Evolutionary conservation across 2,329 filamentous ascomycete species (phyloP).

Genomic region (Coccinonectria pachysandricola): DNA sequence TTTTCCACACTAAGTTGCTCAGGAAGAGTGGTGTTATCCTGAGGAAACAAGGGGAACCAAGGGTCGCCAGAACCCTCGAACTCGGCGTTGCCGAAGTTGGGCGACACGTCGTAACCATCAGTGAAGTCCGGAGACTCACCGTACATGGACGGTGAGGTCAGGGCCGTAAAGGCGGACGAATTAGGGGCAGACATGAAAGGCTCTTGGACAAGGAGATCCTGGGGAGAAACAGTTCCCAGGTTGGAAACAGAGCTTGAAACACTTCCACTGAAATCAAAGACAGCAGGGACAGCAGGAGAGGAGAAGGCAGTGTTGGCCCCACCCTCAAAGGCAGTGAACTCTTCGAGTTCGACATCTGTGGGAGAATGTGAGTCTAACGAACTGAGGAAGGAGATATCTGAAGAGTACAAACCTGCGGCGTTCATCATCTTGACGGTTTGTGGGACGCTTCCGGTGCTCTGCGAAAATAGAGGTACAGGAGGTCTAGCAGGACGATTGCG

Average conservation of each 20-base stretch:
- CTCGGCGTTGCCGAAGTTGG: slow-evolving; percentile 56
- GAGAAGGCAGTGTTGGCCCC: slow-evolving; percentile 41
- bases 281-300: slow-evolving; percentile 39
- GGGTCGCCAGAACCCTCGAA: slow-evolving; percentile 40
- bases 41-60: slow-evolving; percentile 69
- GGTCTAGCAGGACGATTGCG: slow-evolving; percentile 42
- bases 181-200: slow-evolving; percentile 66
- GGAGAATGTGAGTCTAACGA: slow-evolving; percentile 22
- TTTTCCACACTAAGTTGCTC: slow-evolving; percentile 23
- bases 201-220: slow-evolving; percentile 65
- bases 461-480: slow-evolving; percentile 62
- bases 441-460: slow-evolving; percentile 44
- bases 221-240: slow-evolving; percentile 69
- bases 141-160: slow-evolving; percentile 76
- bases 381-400: neutral
- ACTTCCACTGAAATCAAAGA: slow-evolving; percentile 40
- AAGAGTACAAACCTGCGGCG: slow-evolving; percentile 27
- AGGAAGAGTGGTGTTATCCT: slow-evolving; percentile 24
- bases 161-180: slow-evolving; percentile 68
- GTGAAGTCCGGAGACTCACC: slow-evolving; percentile 63
- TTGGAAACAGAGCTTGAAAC: slow-evolving; percentile 41
- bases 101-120: slow-evolving; percentile 68
- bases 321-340: slow-evolving; percentile 47
- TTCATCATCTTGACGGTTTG: slow-evolving; percentile 36
- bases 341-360: slow-evolving; percentile 48